Evolutionary conservation across 2,329 filamentous ascomycete species (phyloP).

Genomic region (Apiospora rasikravindrae): DNA sequence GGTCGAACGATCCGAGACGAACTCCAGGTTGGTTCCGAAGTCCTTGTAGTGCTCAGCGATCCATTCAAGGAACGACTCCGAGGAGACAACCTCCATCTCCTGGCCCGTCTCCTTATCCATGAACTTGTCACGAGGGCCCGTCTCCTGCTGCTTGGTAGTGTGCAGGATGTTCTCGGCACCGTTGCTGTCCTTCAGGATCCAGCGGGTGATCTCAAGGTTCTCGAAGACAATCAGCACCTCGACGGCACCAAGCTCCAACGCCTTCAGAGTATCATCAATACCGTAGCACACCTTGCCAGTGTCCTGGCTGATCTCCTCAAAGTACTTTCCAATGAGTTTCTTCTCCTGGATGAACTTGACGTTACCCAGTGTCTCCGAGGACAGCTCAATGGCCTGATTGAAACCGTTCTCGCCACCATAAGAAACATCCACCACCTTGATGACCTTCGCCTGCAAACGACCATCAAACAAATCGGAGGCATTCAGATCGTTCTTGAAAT

Average conservation of each 20-base stretch:
- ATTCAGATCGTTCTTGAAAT: slow-evolving; percentile 99
- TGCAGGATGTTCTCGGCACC: slow-evolving; percentile 79
- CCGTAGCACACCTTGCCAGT: slow-evolving; percentile 97
- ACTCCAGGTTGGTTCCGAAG: slow-evolving; percentile 93
- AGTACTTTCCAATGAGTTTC: slow-evolving; percentile 99
- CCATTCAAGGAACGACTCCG: slow-evolving; percentile 98
- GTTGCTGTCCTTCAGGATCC: slow-evolving; percentile 80
- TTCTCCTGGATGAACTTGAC: slow-evolving; percentile 99
- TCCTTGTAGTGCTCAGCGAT: slow-evolving; percentile 98
- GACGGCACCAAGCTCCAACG: slow-evolving; percentile 90
- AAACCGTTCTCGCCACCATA: slow-evolving; percentile 99
- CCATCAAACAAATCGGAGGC: slow-evolving; percentile 96
- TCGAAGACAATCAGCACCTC: slow-evolving; percentile 97
- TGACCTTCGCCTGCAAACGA: slow-evolving; percentile 91
- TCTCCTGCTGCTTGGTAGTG: slow-evolving; percentile 85
- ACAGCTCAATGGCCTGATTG: slow-evolving; percentile 98
- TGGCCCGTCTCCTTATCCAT: slow-evolving; percentile 95
- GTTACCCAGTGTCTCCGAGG: slow-evolving; percentile 93
- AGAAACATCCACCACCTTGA: slow-evolving; percentile 98
- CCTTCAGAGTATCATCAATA: slow-evolving; percentile 97
- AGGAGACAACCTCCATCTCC: slow-evolving; percentile 93
- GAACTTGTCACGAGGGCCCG: slow-evolving; percentile 77
- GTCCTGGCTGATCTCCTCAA: slow-evolving; percentile 98
- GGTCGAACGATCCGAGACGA: slow-evolving; percentile 95
- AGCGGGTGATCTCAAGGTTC: slow-evolving; percentile 94